Base-by-base conservation (phyloP, 2,329 filamentous ascomycete species). In the Xylariales sp. region DNA sequence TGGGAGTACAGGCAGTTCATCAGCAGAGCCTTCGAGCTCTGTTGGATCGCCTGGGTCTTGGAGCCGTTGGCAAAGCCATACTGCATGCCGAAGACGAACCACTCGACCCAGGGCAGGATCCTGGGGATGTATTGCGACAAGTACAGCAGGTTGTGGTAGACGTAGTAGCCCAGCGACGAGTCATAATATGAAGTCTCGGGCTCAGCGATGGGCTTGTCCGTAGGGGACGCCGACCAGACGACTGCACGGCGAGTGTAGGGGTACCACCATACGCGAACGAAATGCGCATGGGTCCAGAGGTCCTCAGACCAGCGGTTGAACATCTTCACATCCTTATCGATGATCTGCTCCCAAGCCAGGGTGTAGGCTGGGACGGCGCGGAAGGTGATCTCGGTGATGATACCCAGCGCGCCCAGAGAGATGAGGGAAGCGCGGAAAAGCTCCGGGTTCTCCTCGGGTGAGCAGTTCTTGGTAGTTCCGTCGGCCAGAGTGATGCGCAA, bases 1-100 rank as follows among this genome's bases (percentile, higher is more conserved):
- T 98, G 93, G n/a, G 86, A 91, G 69, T 96, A 98, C 5, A 97
- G 76, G 55, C 93, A 98, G 67, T 98, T 93, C 86, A 98, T 91
- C 37, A 96, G 72, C 31, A 97, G 76, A 11, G 89, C 91, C 46
- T 83, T 70, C 42, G 85, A 80, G 46, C 85, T 85, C 16, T 84
- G 81, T 61, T 96, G 85, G 14, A 96, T 78, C 5, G 85, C 91
- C n/a, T 74, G 72, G 28, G 80, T 84, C 37, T 74, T 72, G 4
- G 72, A 74, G 34, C 80, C 81, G 43, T 87, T 77, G 23, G 70
- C 70, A 72, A 96, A 96, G 36, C 91, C 91, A 59, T 96, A 97
- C 62, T 97, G 90, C 85, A 97, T 88, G 51, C 90, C 89, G 53
- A 96, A 96, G 39, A 97, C 85, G 59, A 96, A 91, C 85, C 89